Conservation (phyloP, 169 alveolate species). For the Plasmodium chabaudi region DNA sequence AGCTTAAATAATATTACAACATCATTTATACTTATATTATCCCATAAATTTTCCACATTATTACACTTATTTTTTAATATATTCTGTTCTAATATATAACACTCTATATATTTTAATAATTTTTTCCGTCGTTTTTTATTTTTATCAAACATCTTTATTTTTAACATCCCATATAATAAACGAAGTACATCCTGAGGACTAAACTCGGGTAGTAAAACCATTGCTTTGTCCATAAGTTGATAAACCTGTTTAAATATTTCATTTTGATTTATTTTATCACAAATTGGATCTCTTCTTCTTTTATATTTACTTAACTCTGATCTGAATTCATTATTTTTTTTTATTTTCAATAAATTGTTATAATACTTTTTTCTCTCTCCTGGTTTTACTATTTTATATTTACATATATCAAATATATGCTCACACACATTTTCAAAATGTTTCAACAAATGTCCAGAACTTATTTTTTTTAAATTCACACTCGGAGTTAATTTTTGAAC, state of each 20-base stretch:
- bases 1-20: constrained; percentile 24
- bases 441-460: constrained; percentile 49
- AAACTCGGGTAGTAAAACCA: constrained; percentile 57
- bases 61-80: background rate
- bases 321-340: background rate
- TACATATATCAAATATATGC: constrained; percentile 34
- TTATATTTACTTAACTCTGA: background rate
- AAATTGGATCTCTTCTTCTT: background rate
- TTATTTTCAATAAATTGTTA: background rate
- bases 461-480: constrained; percentile 65
- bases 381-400: constrained; percentile 1
- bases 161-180: constrained; percentile 32
- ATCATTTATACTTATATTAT: constrained; percentile 33
- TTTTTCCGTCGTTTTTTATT: constrained; percentile 15
- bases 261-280: background rate
- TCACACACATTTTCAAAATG: constrained; percentile 76
- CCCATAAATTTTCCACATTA: constrained; percentile 35
- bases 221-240: constrained; percentile 36
- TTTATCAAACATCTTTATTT: constrained; percentile 29
- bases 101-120: constrained; percentile 43
- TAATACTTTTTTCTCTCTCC: background rate
- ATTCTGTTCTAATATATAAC: constrained; percentile 17
- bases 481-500: constrained; percentile 35
- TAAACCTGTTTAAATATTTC: constrained; percentile 42
- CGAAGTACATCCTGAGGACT: constrained; percentile 58